phyloP scores from a whole-genome alignment of 2,329 filamentous ascomycete species.

The Dothistroma pini region DNA sequence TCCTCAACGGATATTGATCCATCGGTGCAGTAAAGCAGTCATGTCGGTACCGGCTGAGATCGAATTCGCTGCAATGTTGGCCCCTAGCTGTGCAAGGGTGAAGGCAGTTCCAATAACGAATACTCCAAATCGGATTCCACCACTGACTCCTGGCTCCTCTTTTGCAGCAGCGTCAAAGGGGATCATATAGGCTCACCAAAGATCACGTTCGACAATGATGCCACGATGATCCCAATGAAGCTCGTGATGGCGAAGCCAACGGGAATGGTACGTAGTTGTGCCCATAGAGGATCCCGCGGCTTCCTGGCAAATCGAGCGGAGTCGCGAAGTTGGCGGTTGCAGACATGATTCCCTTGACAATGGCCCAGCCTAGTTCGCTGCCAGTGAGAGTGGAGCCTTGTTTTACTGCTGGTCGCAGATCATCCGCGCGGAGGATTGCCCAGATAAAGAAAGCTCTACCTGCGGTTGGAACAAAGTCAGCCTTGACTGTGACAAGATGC shows the following conservation, averaged over 20 bases:
- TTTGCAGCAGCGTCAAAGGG: slow-evolving; percentile 37
- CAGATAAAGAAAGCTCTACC: slow-evolving; percentile 84
- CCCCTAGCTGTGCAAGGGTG: slow-evolving; percentile 53
- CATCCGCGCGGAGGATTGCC: slow-evolving; percentile 76
- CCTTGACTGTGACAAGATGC: slow-evolving; percentile 90
- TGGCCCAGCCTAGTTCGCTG: slow-evolving; percentile 70
- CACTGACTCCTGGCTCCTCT: slow-evolving; percentile 35
- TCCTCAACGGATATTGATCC: slow-evolving; percentile 71
- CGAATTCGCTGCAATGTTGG: slow-evolving; percentile 54
- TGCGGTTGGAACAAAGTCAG: slow-evolving; percentile 77
- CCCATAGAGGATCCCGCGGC: slow-evolving; percentile 72
- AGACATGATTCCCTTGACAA: slow-evolving; percentile 82
- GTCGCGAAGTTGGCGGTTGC: slow-evolving; percentile 89
- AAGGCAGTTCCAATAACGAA: slow-evolving; percentile 47
- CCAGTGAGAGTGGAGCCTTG: slow-evolving; percentile 63
- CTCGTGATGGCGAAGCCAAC: slow-evolving; percentile 62
- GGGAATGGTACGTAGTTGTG: slow-evolving; percentile 61
- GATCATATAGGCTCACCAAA: slow-evolving; percentile 39
- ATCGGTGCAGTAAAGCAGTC: slow-evolving; percentile 51
- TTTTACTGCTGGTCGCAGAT: slow-evolving; percentile 76
- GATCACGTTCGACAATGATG: slow-evolving; percentile 45
- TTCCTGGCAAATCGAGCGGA: slow-evolving; percentile 71
- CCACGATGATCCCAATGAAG: slow-evolving; percentile 58
- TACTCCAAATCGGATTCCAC: slow-evolving; percentile 50
- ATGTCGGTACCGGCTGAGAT: slow-evolving; percentile 55